Evolutionary conservation across 192 early-diverging fungal species (phyloP).

Genomic region (Coemansia sp.): DNA sequence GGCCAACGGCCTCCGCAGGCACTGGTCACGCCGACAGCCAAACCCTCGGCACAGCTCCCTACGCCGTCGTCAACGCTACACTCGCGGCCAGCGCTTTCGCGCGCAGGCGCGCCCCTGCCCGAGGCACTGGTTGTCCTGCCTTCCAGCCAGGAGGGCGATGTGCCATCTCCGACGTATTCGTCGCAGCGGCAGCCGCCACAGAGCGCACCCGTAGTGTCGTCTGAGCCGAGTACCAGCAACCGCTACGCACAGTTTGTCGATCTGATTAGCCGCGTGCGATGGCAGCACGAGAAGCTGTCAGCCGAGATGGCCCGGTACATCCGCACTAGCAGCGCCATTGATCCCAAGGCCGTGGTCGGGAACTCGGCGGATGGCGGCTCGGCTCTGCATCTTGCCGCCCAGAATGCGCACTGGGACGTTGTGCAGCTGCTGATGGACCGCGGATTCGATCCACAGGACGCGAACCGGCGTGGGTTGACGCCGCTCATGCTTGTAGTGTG

Average conservation of each 20-base stretch:
- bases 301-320: conserved; percentile 13
- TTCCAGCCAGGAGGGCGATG: too few relatives aligned
- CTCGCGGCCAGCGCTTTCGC: too few relatives aligned
- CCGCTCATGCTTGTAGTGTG: conserved; percentile 35
- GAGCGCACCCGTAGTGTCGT: not conserved
- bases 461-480: conserved; percentile 23
- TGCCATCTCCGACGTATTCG: too few relatives aligned
- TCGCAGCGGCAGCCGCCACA: not conserved
- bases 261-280: conserved; percentile 1
- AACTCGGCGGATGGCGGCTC: conserved; percentile 2
- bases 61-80: conserved; percentile 1
- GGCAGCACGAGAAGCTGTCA: conserved; percentile 1
- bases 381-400: conserved; percentile 23
- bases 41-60: not conserved
- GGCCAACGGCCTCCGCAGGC: too few relatives aligned
- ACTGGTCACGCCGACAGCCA: not conserved
- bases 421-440: conserved; percentile 28
- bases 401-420: conserved; percentile 28
- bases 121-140: not conserved
- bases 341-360: too few relatives aligned
- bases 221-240: not conserved
- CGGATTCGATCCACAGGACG: conserved; percentile 10
- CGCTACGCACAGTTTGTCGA: conserved; percentile 1
- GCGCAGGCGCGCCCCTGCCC: not conserved
- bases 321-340: too few relatives aligned